Conservation (phyloP, 805 yeast species). For the Pichia manshurica region DNA sequence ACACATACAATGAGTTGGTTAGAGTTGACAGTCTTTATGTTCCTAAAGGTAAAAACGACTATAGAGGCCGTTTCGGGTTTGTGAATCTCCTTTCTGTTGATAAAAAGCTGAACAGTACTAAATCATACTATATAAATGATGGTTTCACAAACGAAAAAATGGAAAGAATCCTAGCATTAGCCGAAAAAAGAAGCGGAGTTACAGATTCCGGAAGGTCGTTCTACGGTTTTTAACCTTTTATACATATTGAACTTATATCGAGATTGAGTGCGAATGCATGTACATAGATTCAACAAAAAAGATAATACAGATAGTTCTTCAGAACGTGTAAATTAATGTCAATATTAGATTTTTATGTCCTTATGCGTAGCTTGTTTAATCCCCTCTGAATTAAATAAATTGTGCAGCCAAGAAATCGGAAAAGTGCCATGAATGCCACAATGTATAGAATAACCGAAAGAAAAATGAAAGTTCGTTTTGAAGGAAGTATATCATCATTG, state of each 20-base stretch:
- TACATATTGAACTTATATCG: background rate
- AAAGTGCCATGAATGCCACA: slow-evolving; percentile 84
- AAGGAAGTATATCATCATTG: slow-evolving; percentile 29
- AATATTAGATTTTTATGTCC: background rate
- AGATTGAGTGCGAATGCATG: background rate
- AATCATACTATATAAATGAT: slow-evolving; percentile 56
- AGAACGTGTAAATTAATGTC: too few species aligned
- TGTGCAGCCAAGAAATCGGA: slow-evolving; percentile 72
- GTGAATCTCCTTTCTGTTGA: slow-evolving; percentile 42
- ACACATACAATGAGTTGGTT: slow-evolving; percentile 57
- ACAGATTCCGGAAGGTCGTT: slow-evolving; percentile 56
- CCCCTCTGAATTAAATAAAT: slow-evolving; percentile 42
- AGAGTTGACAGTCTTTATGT: slow-evolving; percentile 43
- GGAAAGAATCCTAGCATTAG: slow-evolving; percentile 84
- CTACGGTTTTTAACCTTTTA: slow-evolving; percentile 18
- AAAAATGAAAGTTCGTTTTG: slow-evolving; percentile 53
- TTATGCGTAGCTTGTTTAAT: slow-evolving; percentile 7
- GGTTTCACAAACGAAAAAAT: slow-evolving; percentile 75
- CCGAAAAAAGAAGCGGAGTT: slow-evolving; percentile 60
- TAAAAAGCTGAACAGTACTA: slow-evolving; percentile 30
- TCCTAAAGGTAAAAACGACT: slow-evolving; percentile 22
- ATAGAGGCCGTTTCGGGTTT: slow-evolving; percentile 41
- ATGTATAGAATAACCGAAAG: slow-evolving; percentile 86
- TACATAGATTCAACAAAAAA: background rate
- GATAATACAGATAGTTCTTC: too few species aligned